Conservation (phyloP, 2,329 filamentous ascomycete genomes). For the Aschersonia sp. region DNA sequence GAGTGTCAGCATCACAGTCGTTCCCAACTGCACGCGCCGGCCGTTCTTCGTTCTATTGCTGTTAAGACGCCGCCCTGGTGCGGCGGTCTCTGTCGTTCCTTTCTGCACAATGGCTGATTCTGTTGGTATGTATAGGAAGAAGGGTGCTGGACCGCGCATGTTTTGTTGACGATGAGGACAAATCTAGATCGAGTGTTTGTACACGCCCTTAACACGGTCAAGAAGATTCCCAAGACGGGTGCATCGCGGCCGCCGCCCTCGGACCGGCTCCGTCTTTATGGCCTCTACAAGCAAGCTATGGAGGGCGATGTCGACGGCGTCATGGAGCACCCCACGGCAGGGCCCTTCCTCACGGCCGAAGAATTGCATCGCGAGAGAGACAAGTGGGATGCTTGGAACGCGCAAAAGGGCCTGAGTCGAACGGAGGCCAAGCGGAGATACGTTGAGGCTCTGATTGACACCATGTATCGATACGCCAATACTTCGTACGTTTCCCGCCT, state of each 20-base stretch:
- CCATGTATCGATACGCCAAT: constrained; percentile 91
- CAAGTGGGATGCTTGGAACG: constrained; percentile 93
- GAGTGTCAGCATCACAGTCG: not conserved
- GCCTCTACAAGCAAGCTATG: constrained; percentile 98
- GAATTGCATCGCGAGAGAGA: constrained; percentile 45
- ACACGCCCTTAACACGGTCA: constrained; percentile 96
- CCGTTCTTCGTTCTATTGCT: not conserved
- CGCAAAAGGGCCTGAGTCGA: constrained; percentile 65
- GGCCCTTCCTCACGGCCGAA: constrained; percentile 30
- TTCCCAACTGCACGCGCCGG: not conserved
- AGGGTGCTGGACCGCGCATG: not conserved
- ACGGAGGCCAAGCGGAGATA: constrained; percentile 93
- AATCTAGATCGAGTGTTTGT: constrained; percentile 85
- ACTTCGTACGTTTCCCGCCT: constrained; percentile 44
- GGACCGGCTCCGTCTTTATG: constrained; percentile 86
- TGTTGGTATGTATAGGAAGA: constrained; percentile 15
- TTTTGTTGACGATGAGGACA: constrained; percentile 3
- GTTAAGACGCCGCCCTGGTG: not conserved
- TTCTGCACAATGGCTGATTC: constrained; percentile 20
- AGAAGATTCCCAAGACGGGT: constrained; percentile 90
- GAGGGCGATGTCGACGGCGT: constrained; percentile 93
- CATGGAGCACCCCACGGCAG: constrained; percentile 62
- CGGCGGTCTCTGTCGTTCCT: not conserved
- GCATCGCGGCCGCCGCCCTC: constrained; percentile 73
- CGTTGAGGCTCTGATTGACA: constrained; percentile 86